Base-by-base conservation (phyloP, 208 protist species). In the Wallacemonas sp. region DNA sequence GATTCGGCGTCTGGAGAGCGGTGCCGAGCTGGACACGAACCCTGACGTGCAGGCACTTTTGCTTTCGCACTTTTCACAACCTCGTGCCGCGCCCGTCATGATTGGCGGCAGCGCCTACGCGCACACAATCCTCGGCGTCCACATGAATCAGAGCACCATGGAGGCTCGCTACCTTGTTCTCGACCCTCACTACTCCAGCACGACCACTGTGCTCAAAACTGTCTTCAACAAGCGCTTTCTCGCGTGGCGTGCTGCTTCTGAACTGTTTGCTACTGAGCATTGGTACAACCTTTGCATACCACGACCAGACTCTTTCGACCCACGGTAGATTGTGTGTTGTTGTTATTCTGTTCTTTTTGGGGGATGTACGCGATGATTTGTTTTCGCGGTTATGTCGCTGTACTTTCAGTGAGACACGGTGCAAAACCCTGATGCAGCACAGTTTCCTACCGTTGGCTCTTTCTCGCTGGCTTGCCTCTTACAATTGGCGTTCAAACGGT, bases 221-320 rank as follows among this genome's bases (percentile, higher is more conserved):
- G 91, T 93, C 15, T 61, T 91, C 1, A 90, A 78, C 46, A 96
- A 97, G 48, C 93, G 92, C 12, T 97, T 87, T 66, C 78, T 95
- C 27, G 91, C 75, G 4, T 98, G 97, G 97, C 6, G 50, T 3
- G 30, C 17, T 19, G 26, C 50, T 3, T 15, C 17, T 17, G 50
- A 57, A 15, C 22, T 57, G 29, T 57, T 57, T 37, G 26, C 50
- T 8, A 94, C 96, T 52, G 54, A 84, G 39, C 74, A 84, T 5
- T 98, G 95, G 83, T 98, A 98, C 78, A 98, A 98, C 60, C 64
- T 98, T 34, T 98, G 95, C 74, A 79, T 98, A 30, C 95, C 95
- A 24, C 87, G 86, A 15, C 65, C 74, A 0, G 57, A 76, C 22
- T 24, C 62, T 10, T 89, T 86, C 55, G 84, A 93, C 58, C 72